phyloP scores from a whole-genome alignment of 768 basidiomycete genomes.

The Mycena venus region DNA sequence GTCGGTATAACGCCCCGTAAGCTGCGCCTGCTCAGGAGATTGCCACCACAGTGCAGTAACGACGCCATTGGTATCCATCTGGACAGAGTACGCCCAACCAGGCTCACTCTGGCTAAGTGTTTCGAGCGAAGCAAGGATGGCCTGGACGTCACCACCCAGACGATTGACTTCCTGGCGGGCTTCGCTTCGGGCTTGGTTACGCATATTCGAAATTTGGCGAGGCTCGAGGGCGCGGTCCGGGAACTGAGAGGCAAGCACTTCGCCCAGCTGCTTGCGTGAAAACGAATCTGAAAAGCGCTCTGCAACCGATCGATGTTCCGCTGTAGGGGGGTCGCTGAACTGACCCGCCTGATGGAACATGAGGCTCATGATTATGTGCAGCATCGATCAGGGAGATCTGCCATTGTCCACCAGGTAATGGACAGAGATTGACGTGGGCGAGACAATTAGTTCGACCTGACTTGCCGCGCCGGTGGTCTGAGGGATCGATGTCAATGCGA shows the following conservation, averaged over 20 bases:
- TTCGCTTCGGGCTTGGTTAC: slow-evolving; percentile 33
- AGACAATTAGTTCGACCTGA: slow-evolving; percentile 25
- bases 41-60: slow-evolving; percentile 48
- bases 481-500: slow-evolving; percentile 15
- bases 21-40: slow-evolving; percentile 42
- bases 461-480: slow-evolving; percentile 19
- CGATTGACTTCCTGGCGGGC: slow-evolving; percentile 33
- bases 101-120: slow-evolving; percentile 20
- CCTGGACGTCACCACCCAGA: slow-evolving; percentile 44
- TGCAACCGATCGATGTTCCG: slow-evolving; percentile 30
- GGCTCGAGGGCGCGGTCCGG: slow-evolving; percentile 39
- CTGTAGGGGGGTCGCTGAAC: slow-evolving; percentile 34
- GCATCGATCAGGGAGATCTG: slow-evolving; percentile 24
- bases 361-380: slow-evolving; percentile 43
- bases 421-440: slow-evolving; percentile 37
- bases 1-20: slow-evolving; percentile 40
- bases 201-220: slow-evolving; percentile 47
- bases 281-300: slow-evolving; percentile 20
- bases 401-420: slow-evolving; percentile 11
- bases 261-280: background rate
- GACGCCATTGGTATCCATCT: slow-evolving; percentile 30
- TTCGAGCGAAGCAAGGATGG: slow-evolving; percentile 40
- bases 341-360: slow-evolving; percentile 35
- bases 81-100: slow-evolving; percentile 40
- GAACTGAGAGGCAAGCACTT: slow-evolving; percentile 26